Base-by-base conservation (phyloP, 1,139 yeast genomes). In the Sugiyamaella castrensis region DNA sequence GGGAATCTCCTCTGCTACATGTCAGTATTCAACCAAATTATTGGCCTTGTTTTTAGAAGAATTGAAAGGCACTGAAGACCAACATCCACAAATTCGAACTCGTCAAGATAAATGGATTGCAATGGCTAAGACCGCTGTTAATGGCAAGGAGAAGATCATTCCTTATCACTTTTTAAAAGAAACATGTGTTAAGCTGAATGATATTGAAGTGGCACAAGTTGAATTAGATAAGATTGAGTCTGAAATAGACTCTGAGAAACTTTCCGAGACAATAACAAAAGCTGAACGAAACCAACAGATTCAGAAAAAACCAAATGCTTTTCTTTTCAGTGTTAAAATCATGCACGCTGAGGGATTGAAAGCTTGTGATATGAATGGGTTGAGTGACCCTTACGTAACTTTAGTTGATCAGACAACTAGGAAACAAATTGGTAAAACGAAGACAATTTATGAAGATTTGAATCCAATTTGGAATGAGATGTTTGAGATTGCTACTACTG, bases 401-500 rank as follows among this genome's bases (percentile, higher is more conserved):
- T 65, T 91, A 26, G 75, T 80, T 3, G 95, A 88, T 54, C 77
- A 84, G 7, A 69, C 70, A 42, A 43, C 31, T 30, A 74, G 80
- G 45, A 73, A 73, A 47, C 79, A 83, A 16, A 73, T 87, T 43
- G 95, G 87, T 4, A 80, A 80, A 56, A 89, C 98, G 0, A 75
- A 88, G 59, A 76, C 83, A 0, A 72, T 86, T 8, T 72, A 74
- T 39, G 79, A 79, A 49, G 79, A 82, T 5, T 69, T 78, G 32
- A 82, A 82, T 58, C 97, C 98, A 0, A 80, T 77, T 26, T 92
- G 96, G 95, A 87, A 87, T 60, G 97, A 92, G 70, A 87, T 84
- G 50, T 85, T 87, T 63, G 96, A 89, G 62, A 52, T 65, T 12
- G 70, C 78, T 1, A 61, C 72, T 1, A 56, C 67, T 0, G 65